These are phyloP conservation scores for Mucuna pruriens DNA, from an alignment of 306 rosid genomes.

Conservation along the genomic window DNA sequence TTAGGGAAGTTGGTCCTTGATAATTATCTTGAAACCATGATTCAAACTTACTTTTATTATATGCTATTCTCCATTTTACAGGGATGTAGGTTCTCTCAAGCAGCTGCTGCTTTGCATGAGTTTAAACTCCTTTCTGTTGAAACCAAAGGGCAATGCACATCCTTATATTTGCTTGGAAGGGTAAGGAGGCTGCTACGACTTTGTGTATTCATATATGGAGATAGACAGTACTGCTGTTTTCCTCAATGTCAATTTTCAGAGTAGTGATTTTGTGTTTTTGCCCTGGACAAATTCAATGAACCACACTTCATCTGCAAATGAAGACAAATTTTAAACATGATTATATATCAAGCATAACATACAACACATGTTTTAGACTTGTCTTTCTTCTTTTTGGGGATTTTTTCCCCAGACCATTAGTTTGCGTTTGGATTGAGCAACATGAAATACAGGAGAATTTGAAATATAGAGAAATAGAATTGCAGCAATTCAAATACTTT, in stretches of 20 bases:
- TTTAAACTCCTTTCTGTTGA: slow-evolving; percentile 74
- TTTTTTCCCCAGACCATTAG: background rate
- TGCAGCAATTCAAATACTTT: background rate
- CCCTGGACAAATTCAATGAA: slow-evolving; percentile 22
- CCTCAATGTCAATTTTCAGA: background rate
- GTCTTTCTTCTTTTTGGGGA: background rate
- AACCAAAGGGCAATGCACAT: slow-evolving; percentile 58
- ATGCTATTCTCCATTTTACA: slow-evolving; percentile 47
- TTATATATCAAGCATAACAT: background rate
- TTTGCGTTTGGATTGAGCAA: background rate
- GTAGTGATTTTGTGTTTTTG: background rate
- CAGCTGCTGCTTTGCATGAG: slow-evolving; percentile 91
- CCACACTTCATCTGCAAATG: slow-evolving; percentile 4
- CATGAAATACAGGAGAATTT: background rate
- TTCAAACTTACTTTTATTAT: slow-evolving; percentile 39
- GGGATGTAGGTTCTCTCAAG: slow-evolving; percentile 94
- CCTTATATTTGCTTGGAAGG: slow-evolving; percentile 91
- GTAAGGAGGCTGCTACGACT: slow-evolving; percentile 45
- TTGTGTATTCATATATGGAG: slow-evolving; percentile 16
- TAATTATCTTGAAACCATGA: slow-evolving; percentile 22
- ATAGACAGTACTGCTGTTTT: slow-evolving; percentile 12
- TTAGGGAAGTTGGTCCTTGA: background rate
- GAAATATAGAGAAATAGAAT: background rate
- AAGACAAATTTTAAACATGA: slow-evolving; percentile 11
- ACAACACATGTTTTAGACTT: background rate